These are phyloP conservation scores for Gossypium trilobum DNA, from an alignment of 441 rosid genomes.

Conservation along the genomic window DNA sequence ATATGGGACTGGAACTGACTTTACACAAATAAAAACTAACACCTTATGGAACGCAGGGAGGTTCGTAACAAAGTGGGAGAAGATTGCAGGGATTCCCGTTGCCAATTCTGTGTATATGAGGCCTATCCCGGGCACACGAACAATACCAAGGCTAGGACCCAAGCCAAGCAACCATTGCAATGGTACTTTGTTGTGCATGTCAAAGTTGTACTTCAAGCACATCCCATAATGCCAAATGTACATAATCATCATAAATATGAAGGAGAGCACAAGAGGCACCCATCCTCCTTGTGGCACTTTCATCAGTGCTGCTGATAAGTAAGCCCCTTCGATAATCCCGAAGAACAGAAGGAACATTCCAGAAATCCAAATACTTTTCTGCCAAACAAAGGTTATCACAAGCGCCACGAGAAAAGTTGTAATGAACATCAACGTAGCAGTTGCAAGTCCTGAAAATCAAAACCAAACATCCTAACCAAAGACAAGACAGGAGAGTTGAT, in stretches of 20 bases:
- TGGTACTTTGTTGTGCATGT: slow-evolving; percentile 86
- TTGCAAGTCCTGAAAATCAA: slow-evolving; percentile 65
- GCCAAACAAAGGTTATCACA: slow-evolving; percentile 74
- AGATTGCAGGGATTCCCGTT: slow-evolving; percentile 82
- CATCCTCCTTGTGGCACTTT: slow-evolving; percentile 86
- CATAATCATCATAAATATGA: slow-evolving; percentile 61
- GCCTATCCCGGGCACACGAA: slow-evolving; percentile 89
- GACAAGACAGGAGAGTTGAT: slow-evolving; percentile 9
- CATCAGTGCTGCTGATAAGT: slow-evolving; percentile 65
- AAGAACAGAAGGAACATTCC: slow-evolving; percentile 51
- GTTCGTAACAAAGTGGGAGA: slow-evolving; percentile 89
- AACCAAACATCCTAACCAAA: slow-evolving; percentile 14
- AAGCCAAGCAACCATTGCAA: slow-evolving; percentile 75
- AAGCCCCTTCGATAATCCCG: slow-evolving; percentile 66
- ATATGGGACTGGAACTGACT: slow-evolving; percentile 83
- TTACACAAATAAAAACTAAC: slow-evolving; percentile 81
- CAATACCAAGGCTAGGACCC: slow-evolving; percentile 93
- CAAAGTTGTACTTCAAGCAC: slow-evolving; percentile 71
- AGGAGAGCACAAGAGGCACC: slow-evolving; percentile 70
- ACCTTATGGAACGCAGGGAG: slow-evolving; percentile 87
- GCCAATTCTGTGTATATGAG: slow-evolving; percentile 82
- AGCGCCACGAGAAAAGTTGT: slow-evolving; percentile 87
- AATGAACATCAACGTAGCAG: slow-evolving; percentile 66
- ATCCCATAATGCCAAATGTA: slow-evolving; percentile 88
- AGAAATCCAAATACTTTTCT: slow-evolving; percentile 43